Conservation (phyloP, 192 early-diverging fungal genomes). For the Entophlyctis luteolus region DNA sequence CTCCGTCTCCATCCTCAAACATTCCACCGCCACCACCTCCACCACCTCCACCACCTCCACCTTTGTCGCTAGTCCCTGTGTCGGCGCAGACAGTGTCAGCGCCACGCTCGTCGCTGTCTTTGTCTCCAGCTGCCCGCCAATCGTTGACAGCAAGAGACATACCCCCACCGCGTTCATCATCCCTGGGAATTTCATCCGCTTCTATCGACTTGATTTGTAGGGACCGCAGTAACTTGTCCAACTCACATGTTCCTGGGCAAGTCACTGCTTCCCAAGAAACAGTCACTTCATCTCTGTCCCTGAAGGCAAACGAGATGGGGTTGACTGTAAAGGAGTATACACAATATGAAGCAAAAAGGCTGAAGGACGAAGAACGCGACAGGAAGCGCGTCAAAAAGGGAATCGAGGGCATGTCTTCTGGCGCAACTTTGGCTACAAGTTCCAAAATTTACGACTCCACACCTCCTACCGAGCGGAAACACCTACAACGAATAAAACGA, state of each 20-base stretch:
- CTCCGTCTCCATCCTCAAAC: background rate
- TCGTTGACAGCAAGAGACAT: too few species aligned
- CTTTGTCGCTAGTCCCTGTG: background rate
- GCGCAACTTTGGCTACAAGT: background rate
- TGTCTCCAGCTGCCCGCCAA: too few species aligned
- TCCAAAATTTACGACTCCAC: background rate
- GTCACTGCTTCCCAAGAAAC: background rate
- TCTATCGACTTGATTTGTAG: too few species aligned
- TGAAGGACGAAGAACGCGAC: background rate
- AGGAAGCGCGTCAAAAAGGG: background rate
- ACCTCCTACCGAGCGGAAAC: background rate
- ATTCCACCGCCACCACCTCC: background rate
- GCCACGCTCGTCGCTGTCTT: too few species aligned
- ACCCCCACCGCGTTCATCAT: too few species aligned
- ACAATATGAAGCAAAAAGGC: background rate
- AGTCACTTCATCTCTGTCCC: background rate
- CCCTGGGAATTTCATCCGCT: too few species aligned
- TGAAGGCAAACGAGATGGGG: background rate
- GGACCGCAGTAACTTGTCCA: too few species aligned
- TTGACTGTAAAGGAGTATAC: background rate
- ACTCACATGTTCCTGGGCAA: too few species aligned
- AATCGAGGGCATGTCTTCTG: background rate
- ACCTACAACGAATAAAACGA: background rate
- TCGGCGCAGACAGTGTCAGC: too few species aligned
- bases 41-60: background rate